Conservation (phyloP, 2,329 filamentous ascomycete species). For the Chrysoporthe austroafricana region DNA sequence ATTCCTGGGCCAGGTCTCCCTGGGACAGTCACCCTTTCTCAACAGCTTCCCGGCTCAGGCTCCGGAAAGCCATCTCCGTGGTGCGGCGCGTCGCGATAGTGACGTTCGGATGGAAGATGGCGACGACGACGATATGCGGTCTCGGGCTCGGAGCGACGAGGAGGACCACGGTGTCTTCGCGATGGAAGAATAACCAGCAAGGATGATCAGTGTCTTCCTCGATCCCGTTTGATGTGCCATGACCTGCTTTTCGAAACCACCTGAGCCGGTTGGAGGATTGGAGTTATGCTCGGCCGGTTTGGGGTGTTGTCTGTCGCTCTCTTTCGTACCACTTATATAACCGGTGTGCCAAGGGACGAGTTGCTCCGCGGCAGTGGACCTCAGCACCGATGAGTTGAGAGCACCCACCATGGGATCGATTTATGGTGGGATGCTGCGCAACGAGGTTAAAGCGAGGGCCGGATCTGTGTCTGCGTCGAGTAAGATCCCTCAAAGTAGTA, state of each 20-base stretch:
- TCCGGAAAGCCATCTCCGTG: constrained; percentile 68
- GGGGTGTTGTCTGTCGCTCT: constrained; percentile 33
- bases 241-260: constrained; percentile 25
- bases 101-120: constrained; percentile 75
- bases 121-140: constrained; percentile 66
- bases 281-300: constrained; percentile 33
- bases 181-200: constrained; percentile 78
- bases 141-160: constrained; percentile 74
- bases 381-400: constrained; percentile 72
- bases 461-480: constrained; percentile 63
- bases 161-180: constrained; percentile 97
- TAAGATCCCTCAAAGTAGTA: constrained; percentile 45
- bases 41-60: constrained; percentile 64
- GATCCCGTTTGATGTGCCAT: constrained; percentile 28
- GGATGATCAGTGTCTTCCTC: constrained; percentile 14
- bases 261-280: constrained; percentile 31
- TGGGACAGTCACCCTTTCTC: constrained; percentile 65
- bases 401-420: constrained; percentile 32
- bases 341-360: constrained; percentile 54
- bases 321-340: constrained; percentile 54
- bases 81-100: constrained; percentile 51
- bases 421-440: constrained; percentile 42
- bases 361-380: constrained; percentile 65
- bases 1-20: constrained; percentile 67
- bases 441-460: constrained; percentile 75